Base-by-base conservation (phyloP, 2,329 filamentous ascomycete genomes). In the Tolypocladium amazonense region DNA sequence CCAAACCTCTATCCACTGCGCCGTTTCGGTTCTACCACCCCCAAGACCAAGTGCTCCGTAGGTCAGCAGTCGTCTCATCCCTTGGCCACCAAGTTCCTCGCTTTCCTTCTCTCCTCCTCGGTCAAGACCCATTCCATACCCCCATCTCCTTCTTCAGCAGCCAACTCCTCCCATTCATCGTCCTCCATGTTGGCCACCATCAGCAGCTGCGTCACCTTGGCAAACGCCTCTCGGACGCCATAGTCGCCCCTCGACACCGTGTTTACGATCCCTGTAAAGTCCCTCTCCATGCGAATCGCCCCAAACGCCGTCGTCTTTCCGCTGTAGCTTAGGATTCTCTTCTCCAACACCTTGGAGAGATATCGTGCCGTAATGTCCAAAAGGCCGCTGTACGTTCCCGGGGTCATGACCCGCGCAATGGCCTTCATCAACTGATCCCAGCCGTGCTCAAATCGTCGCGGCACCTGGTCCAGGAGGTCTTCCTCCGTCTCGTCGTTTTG, bases 131-230 rank as follows among this genome's bases (percentile, higher is more conserved):
- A 92, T 57, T 81, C 79, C 69, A 94, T 85, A 14, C 83, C 88
- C 56, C 83, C 86, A 15, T 86, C 82, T 41, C 76, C 79, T 38
- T 78, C 74, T 30, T 71, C 61, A 47, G 80, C 75, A 8, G 73
- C 69, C 45, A 92, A 73, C 72, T 94, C 91, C 56, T 93, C 89
- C 89, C 92, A 96, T 74, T 97, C 93, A 60, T 97, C 92, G 39
- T 94, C 90, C 71, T 97, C 92, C 91, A 97, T 95, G 66, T 92
- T 93, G 70, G 93, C 86, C 20, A 96, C 85, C 79, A 95, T 85
- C 60, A 89, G 84, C 67, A 96, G 87, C 79, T 97, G 91, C 61
- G 82, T 81, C 60, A 89, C 89, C 68, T 87, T 84, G 35, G 82
- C 80, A 76, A 97, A 96, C 3, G 83, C 75, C 69, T 96, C 92